These are phyloP conservation scores for Zelonia costaricensis DNA, from an alignment of 208 protist species.

Conservation along the genomic window DNA sequence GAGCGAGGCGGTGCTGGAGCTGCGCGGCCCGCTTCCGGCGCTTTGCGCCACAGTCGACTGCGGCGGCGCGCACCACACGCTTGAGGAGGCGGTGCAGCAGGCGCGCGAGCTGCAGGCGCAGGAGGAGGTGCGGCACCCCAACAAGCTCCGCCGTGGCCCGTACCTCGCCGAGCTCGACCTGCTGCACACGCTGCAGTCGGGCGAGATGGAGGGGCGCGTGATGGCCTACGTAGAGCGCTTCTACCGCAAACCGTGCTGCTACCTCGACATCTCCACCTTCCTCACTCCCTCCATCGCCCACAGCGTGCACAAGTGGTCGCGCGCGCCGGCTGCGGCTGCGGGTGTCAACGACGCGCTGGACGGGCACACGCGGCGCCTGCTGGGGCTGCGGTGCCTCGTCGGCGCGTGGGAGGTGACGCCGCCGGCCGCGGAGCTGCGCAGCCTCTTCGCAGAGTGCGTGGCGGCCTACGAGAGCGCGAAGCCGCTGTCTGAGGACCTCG, in stretches of 20 bases:
- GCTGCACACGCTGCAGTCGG: slow-evolving; percentile 32
- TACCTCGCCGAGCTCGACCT: slow-evolving; percentile 80
- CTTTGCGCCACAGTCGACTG: slow-evolving; percentile 42
- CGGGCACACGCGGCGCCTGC: slow-evolving; percentile 57
- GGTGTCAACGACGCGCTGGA: slow-evolving; percentile 18
- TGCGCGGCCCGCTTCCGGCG: slow-evolving; percentile 21
- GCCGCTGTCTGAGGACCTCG: slow-evolving; percentile 55
- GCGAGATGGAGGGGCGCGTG: slow-evolving; percentile 37
- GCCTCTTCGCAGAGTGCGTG: slow-evolving; percentile 48
- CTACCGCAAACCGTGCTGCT: slow-evolving; percentile 75
- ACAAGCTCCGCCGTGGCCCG: slow-evolving; percentile 63
- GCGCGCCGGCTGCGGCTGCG: not conserved
- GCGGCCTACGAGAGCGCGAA: slow-evolving; percentile 44
- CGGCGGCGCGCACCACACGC: slow-evolving; percentile 34
- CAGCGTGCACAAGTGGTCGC: slow-evolving; percentile 66
- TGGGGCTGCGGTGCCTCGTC: slow-evolving; percentile 76
- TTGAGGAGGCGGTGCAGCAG: slow-evolving; percentile 56
- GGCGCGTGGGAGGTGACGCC: slow-evolving; percentile 61
- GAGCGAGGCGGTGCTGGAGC: slow-evolving; percentile 18
- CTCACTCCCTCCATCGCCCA: slow-evolving; percentile 46
- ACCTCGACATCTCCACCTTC: slow-evolving; percentile 84
- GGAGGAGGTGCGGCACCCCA: slow-evolving; percentile 27
- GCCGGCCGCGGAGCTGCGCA: slow-evolving; percentile 24
- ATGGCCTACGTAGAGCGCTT: slow-evolving; percentile 76
- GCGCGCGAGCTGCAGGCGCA: slow-evolving; percentile 34